phyloP scores from a whole-genome alignment of 2,329 filamentous ascomycete genomes.

The Fusarium graminum region DNA sequence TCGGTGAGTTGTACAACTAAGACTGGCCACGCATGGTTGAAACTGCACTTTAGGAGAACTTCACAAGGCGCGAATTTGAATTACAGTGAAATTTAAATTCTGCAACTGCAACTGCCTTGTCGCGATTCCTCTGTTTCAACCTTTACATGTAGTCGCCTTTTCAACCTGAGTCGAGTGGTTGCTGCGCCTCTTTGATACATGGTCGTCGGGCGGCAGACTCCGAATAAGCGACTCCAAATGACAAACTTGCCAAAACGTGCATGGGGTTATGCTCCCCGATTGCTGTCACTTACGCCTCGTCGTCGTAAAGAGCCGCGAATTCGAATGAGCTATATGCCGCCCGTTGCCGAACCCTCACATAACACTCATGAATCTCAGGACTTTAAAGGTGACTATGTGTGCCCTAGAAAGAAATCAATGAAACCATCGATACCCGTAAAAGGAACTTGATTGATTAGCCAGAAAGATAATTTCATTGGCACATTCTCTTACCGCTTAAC shows the following conservation, averaged over 20 bases:
- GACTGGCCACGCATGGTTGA: conserved; percentile 31
- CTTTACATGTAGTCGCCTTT: conserved; percentile 1
- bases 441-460: neutral
- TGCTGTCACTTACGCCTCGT: conserved; percentile 16
- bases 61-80: conserved; percentile 13
- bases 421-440: neutral
- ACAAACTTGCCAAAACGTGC: neutral
- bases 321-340: conserved; percentile 8
- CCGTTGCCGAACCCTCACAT: neutral
- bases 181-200: conserved; percentile 31
- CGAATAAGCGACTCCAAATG: neutral
- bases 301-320: conserved; percentile 9
- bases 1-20: conserved; percentile 22
- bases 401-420: neutral
- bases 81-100: conserved; percentile 22
- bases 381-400: conserved; percentile 32
- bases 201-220: conserved; percentile 29
- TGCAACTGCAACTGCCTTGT: conserved; percentile 8
- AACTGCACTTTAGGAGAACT: conserved; percentile 16
- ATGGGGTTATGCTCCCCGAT: neutral
- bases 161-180: neutral
- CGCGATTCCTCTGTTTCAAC: conserved; percentile 18
- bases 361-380: neutral
- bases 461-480: neutral
- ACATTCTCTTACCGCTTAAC: conserved; percentile 8